Evolutionary conservation across 2,329 filamentous ascomycete genomes (phyloP).

Genomic region (Akanthomyces muscarius): DNA sequence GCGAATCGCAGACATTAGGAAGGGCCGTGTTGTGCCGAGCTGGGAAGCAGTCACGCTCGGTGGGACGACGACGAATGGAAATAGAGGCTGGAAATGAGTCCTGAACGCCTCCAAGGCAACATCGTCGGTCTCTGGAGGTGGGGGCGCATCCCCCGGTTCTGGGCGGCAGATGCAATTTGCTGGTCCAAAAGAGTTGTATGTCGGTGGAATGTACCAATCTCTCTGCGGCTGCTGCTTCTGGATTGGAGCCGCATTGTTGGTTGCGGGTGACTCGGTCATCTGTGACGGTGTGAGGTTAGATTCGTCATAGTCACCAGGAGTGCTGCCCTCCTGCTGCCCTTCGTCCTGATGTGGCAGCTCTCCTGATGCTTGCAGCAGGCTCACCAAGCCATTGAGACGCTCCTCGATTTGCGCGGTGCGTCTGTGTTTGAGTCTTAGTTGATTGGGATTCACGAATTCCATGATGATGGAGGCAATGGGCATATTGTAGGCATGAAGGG

Average conservation of each 20-base stretch:
- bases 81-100: conserved; percentile 38
- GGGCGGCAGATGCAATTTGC: conserved; percentile 45
- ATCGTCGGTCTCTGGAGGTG: conserved; percentile 43
- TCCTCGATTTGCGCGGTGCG: conserved; percentile 48
- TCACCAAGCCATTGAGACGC: conserved; percentile 46
- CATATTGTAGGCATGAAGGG: neutral
- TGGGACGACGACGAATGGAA: conserved; percentile 46
- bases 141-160: conserved; percentile 35
- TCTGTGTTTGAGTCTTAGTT: conserved; percentile 26
- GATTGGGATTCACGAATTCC: conserved; percentile 6
- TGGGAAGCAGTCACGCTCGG: conserved; percentile 32
- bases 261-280: conserved; percentile 11
- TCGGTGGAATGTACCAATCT: conserved; percentile 34
- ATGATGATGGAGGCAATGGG: conserved; percentile 5
- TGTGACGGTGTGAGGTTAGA: conserved; percentile 12
- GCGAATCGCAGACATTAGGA: conserved; percentile 46
- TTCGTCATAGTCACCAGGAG: conserved; percentile 11
- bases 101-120: conserved; percentile 43
- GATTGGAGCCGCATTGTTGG: neutral
- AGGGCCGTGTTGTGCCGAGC: conserved; percentile 39
- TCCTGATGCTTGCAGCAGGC: conserved; percentile 42
- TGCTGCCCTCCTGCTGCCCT: conserved; percentile 7
- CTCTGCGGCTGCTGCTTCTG: conserved; percentile 18
- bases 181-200: conserved; percentile 45
- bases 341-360: conserved; percentile 27